Evolutionary conservation across 176 grass and related monocot species (phyloP).

Genomic region (Oryza brachyantha): DNA sequence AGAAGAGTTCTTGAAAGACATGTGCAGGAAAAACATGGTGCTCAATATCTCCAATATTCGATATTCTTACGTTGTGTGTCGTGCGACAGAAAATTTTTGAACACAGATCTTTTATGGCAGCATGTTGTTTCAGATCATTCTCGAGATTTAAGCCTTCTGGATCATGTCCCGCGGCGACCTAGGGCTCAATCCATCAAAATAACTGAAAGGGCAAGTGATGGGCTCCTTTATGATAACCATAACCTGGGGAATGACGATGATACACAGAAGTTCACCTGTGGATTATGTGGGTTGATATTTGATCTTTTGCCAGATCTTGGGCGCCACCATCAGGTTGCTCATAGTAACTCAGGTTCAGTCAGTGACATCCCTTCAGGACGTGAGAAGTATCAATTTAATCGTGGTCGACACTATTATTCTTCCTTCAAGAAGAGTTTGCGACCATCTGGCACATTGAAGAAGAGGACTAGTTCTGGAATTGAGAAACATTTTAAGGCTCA

Average conservation of each 20-base stretch:
- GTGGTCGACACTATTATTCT: conserved; percentile 72
- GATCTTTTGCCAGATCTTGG: conserved; percentile 79
- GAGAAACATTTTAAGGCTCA: conserved; percentile 56
- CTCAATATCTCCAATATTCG: conserved; percentile 81
- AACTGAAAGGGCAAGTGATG: conserved; percentile 46
- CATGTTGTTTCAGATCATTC: conserved; percentile 84
- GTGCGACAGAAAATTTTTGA: conserved; percentile 79
- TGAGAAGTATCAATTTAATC: conserved; percentile 85
- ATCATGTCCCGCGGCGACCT: conserved; percentile 42
- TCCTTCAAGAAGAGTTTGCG: conserved; percentile 67
- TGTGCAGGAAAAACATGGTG: conserved; percentile 76
- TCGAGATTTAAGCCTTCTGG: conserved; percentile 59
- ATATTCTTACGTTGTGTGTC: conserved; percentile 80
- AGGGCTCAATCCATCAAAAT: conserved; percentile 38
- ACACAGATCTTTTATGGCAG: conserved; percentile 81
- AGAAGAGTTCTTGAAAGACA: conserved; percentile 90
- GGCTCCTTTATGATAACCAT: conserved; percentile 34
- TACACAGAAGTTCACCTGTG: conserved; percentile 67
- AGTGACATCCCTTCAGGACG: conserved; percentile 50
- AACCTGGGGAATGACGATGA: conserved; percentile 44
- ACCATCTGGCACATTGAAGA: conserved; percentile 56
- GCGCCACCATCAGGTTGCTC: conserved; percentile 75
- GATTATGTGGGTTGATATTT: conserved; percentile 71
- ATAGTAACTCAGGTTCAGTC: conserved; percentile 49
- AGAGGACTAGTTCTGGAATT: conserved; percentile 45